Conservation (phyloP, 129 eudicot species). For the sunflower (Helianthus annuus) region DNA sequence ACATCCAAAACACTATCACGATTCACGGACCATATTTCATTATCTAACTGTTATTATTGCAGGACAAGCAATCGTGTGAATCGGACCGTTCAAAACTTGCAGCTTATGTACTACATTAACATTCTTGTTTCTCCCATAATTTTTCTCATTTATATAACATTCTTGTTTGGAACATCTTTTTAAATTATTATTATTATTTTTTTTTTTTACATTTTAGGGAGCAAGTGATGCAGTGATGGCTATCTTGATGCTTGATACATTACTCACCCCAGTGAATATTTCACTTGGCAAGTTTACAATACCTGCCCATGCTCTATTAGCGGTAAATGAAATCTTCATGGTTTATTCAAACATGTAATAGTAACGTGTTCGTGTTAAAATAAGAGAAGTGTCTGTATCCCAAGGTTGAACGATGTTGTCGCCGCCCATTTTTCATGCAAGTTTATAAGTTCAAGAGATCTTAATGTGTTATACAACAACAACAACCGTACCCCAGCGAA, state of each 20-base stretch:
- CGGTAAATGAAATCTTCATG: slow-evolving; percentile 36
- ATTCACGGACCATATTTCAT: not conserved
- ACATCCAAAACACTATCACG: slow-evolving; percentile 5
- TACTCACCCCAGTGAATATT: slow-evolving; percentile 55
- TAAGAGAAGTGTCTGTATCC: no score
- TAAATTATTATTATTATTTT: not conserved
- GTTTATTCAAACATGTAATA: no score
- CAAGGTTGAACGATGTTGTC: no score
- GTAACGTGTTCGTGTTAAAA: no score
- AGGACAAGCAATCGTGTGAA: slow-evolving; percentile 37
- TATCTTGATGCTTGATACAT: slow-evolving; percentile 77
- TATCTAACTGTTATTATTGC: slow-evolving; percentile 10
- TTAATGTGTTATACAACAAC: no score
- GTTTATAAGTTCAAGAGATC: no score
- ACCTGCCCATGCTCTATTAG: slow-evolving; percentile 77
- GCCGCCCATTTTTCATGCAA: no score
- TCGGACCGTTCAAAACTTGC: slow-evolving; percentile 47
- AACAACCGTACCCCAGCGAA: no score
- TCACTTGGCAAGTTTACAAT: slow-evolving; percentile 51
- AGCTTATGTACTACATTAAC: slow-evolving; percentile 45
- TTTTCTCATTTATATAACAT: slow-evolving; percentile 3
- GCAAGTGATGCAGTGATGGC: slow-evolving; percentile 91
- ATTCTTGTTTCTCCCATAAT: not conserved
- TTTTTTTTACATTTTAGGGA: slow-evolving; percentile 44
- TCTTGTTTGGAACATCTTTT: slow-evolving; percentile 7